Evolutionary conservation across 2,329 filamentous ascomycete species (phyloP).

Genomic region (Xylariaceae sp.): DNA sequence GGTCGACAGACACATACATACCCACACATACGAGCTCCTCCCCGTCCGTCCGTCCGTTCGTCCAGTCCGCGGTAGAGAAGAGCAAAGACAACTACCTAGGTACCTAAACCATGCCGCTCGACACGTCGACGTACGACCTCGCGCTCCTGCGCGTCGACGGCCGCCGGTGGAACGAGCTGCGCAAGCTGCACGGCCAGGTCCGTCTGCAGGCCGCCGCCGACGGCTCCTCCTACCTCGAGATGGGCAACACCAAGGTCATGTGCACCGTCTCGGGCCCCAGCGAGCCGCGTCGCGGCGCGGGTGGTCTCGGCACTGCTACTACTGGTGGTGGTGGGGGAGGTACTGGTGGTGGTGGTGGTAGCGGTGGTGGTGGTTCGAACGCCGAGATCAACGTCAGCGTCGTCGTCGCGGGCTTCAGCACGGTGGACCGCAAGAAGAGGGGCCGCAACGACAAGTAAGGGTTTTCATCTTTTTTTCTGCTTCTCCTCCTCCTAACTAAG

Average conservation of each 20-base stretch:
- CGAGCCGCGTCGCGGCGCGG: conserved; percentile 44
- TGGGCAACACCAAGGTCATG: conserved; percentile 96
- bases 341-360: not conserved
- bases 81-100: too few relatives aligned
- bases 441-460: conserved; percentile 70
- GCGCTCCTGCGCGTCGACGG: conserved; percentile 77
- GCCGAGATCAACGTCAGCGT: conserved; percentile 69
- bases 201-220: conserved; percentile 88
- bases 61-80: too few relatives aligned
- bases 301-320: not conserved
- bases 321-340: conserved; percentile 1
- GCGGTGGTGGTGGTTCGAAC: conserved; percentile 3
- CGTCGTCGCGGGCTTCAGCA: conserved; percentile 78
- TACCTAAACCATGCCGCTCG: conserved; percentile 89
- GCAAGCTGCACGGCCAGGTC: conserved; percentile 80
- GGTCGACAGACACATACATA: too few relatives aligned
- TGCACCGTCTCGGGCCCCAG: conserved; percentile 83
- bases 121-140: conserved; percentile 85
- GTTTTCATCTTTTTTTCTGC: not conserved
- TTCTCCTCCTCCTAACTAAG: not conserved
- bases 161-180: conserved; percentile 94
- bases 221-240: conserved; percentile 87
- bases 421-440: conserved; percentile 73
- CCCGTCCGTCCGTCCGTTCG: too few relatives aligned
- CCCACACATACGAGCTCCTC: too few relatives aligned